Percentiles rank a stretch among this genome's conserved stretches.
Evolutionary conservation across 2,329 filamentous ascomycete genomes (phyloP).

Genomic region (Tetracladium maxilliforme): DNA sequence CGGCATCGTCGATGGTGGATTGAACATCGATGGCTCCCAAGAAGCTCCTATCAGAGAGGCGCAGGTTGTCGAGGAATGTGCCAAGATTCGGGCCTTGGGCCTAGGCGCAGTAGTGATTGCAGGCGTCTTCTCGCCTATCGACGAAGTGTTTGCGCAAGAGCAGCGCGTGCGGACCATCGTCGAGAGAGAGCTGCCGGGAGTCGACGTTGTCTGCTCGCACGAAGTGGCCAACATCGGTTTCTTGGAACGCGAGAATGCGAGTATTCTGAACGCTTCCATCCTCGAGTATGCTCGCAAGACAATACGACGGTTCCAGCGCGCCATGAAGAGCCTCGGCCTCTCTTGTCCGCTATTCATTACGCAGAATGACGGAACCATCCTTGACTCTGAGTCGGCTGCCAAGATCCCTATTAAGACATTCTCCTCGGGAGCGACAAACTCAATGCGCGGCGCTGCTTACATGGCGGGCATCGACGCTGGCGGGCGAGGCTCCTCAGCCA

Average conservation of each 20-base stretch:
- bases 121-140: slow-evolving; percentile 43
- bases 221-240: slow-evolving; percentile 30
- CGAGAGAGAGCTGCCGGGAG: slow-evolving; percentile 24
- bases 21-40: slow-evolving; percentile 16
- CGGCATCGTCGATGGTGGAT: slow-evolving; percentile 29
- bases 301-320: slow-evolving; percentile 36
- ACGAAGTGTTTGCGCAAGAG: slow-evolving; percentile 35
- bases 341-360: slow-evolving; percentile 31
- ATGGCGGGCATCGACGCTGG: slow-evolving; percentile 15
- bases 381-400: slow-evolving; percentile 35
- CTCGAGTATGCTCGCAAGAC: slow-evolving; percentile 40
- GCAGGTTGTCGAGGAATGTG: slow-evolving; percentile 6
- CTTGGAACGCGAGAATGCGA: slow-evolving; percentile 48
- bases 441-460: slow-evolving; percentile 47
- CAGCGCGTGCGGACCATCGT: slow-evolving; percentile 30
- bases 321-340: slow-evolving; percentile 34
- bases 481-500: slow-evolving; percentile 9
- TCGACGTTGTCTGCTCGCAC: slow-evolving; percentile 34
- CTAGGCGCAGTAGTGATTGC: slow-evolving; percentile 34
- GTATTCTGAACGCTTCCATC: slow-evolving; percentile 49
- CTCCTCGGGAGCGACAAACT: slow-evolving; percentile 48
- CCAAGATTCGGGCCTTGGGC: slow-evolving; percentile 8
- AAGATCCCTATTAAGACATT: slow-evolving; percentile 45
- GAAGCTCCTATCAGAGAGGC: slow-evolving; percentile 24
- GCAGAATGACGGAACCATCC: slow-evolving; percentile 48